Evolutionary conservation across 805 yeast genomes (phyloP), one percentile per base, ranked within the genome.

Genomic region (Wickerhamomyces canadensis): DNA sequence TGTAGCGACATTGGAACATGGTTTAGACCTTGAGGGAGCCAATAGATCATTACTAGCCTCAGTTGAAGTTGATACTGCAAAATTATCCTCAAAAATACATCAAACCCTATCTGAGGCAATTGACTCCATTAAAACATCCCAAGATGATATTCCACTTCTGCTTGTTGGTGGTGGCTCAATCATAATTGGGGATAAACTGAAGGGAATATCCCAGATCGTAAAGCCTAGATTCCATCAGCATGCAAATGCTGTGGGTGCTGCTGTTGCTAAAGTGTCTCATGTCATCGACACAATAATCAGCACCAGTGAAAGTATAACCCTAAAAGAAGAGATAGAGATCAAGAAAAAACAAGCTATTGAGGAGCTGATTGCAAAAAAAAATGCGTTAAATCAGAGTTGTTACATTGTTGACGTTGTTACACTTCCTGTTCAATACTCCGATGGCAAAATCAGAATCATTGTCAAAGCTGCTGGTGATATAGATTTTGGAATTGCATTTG

Each of bases 201-300:
- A 59, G 12, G 74, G 75, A 19, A 68, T 70, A 6, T 62, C 70
- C 1, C 52, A 57, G 29, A 68, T 71, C 6, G 49, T 67, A 17
- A 52, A 64, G 35, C 74, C 74, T 3, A 64, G 64, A 22, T 68
- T 42, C 42, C 61, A 50, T 48, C 58, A 61, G 29, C 71, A 68
- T 36, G 74, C 74, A 6, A 71, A 71, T 52, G 77, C 76, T 4
- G 67, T 71, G 36, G 75, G 74, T 31, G 73, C 75, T 19, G 74
- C 74, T 5, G 49, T 68, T 52, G 72, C 70, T 17, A 68, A 68
- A 42, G 54, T 70, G 5, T 63, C 72, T 5, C 51, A 61, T 8
- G 52, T 51, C 9, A 49, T 60, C 16, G 51, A 43, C 22, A 39
- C 41, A n/a, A 38, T 42, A 7, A 36, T 48, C 4, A 29, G 7